Percentiles rank a stretch among this genome's conserved stretches.
Conservation (phyloP, 768 basidiomycete species). For the Leucocoprinus birnbaumii region DNA sequence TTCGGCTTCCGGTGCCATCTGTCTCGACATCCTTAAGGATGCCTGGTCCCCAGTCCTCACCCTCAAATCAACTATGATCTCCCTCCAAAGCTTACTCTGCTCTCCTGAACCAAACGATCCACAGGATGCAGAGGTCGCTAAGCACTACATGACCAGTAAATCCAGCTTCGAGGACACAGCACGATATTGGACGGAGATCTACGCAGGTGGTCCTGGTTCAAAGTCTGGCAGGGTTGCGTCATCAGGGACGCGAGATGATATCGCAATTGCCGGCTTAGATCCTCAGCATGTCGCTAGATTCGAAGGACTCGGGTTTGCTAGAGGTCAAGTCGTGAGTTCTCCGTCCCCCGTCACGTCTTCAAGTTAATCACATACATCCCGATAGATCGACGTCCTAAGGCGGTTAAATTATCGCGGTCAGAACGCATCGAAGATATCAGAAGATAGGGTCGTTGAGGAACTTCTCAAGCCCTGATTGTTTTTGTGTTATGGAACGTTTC, state of each 20-base stretch:
- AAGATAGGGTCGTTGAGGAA: constrained; percentile 86
- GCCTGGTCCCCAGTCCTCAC: constrained; percentile 96
- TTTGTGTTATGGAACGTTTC: neutral
- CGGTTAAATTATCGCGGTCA: constrained; percentile 84
- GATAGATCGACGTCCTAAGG: constrained; percentile 83
- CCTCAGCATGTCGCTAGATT: constrained; percentile 83
- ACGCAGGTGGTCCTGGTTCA: constrained; percentile 73
- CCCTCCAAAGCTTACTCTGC: constrained; percentile 89
- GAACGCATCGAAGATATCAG: constrained; percentile 76
- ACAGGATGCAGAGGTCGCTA: constrained; percentile 97
- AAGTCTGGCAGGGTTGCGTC: constrained; percentile 38
- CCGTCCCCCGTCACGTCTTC: neutral
- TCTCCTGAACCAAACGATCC: constrained; percentile 95
- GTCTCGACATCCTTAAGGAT: constrained; percentile 84
- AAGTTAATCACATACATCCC: constrained; percentile 4
- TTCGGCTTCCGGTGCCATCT: constrained; percentile 92
- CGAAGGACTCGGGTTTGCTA: constrained; percentile 77
- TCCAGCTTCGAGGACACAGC: constrained; percentile 90
- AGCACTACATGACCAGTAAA: constrained; percentile 91
- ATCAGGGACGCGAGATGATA: constrained; percentile 48
- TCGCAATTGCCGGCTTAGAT: constrained; percentile 82
- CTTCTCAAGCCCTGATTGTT: constrained; percentile 52
- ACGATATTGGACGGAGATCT: constrained; percentile 89
- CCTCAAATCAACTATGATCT: constrained; percentile 94
- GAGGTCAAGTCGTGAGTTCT: constrained; percentile 77